Evolutionary conservation across 2,329 filamentous ascomycete genomes (phyloP).

Genomic region (Fusarium ambrosium): DNA sequence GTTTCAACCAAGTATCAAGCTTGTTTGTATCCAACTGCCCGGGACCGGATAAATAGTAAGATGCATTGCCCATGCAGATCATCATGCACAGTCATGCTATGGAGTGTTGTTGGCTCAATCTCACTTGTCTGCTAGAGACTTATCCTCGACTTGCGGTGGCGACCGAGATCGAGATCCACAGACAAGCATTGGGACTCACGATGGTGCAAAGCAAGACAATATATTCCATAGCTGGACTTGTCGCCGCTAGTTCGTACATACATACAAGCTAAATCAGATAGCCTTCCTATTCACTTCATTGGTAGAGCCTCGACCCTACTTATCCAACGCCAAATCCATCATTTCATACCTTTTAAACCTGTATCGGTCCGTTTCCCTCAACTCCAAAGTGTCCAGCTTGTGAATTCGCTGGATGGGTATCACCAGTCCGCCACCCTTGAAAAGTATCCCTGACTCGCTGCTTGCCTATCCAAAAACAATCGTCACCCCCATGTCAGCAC

Average conservation of each 20-base stretch:
- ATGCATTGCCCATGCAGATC: slow-evolving; percentile 40
- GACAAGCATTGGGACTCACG: background rate
- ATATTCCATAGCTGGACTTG: background rate
- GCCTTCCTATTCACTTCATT: slow-evolving; percentile 7
- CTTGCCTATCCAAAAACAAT: slow-evolving; percentile 66
- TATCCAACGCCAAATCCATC: slow-evolving; percentile 32
- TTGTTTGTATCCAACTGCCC: background rate
- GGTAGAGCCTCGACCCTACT: slow-evolving; percentile 19
- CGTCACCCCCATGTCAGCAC: slow-evolving; percentile 69
- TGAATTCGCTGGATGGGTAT: slow-evolving; percentile 42
- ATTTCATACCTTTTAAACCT: slow-evolving; percentile 17
- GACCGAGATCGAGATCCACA: slow-evolving; percentile 30
- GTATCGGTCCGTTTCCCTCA: slow-evolving; percentile 27
- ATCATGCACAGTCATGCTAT: slow-evolving; percentile 35
- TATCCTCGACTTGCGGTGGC: slow-evolving; percentile 25
- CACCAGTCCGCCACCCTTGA: slow-evolving; percentile 27
- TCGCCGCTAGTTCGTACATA: background rate
- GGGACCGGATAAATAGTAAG: slow-evolving; percentile 1
- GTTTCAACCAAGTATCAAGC: background rate
- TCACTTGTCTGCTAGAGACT: background rate
- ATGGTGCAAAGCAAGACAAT: background rate
- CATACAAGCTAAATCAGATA: slow-evolving; percentile 8
- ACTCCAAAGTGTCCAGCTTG: slow-evolving; percentile 42
- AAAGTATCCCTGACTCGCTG: slow-evolving; percentile 8
- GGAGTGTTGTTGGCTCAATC: slow-evolving; percentile 9